A percentile compares a stretch with the other conserved stretches of the same genome.
Evolutionary conservation across 768 basidiomycete species (phyloP).

Genomic region (Cyclocybe cylindracea): DNA sequence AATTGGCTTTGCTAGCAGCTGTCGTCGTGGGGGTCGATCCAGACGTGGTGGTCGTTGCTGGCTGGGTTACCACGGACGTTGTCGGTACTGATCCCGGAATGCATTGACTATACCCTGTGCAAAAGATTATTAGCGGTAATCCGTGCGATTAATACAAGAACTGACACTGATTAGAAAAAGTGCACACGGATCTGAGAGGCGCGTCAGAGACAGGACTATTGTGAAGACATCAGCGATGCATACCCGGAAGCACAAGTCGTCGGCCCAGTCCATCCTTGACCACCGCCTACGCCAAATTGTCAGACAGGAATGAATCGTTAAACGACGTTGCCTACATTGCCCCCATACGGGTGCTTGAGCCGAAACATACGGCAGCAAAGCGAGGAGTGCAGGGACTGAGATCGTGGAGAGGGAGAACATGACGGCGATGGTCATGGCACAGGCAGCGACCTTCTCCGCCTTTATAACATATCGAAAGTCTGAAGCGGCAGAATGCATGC

Average conservation of each 20-base stretch:
- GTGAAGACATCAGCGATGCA: background rate
- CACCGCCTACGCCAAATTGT: background rate
- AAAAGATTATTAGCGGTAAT: too few species aligned
- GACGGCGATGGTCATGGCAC: too few species aligned
- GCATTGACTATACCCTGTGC: background rate
- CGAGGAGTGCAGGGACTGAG: background rate
- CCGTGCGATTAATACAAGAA: too few species aligned
- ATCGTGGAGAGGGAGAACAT: slow-evolving; percentile 10
- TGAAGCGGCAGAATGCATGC: too few species aligned
- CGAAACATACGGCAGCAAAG: background rate
- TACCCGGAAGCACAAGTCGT: slow-evolving; percentile 1
- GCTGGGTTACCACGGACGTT: background rate
- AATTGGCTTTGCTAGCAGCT: slow-evolving; percentile 10
- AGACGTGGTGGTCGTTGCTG: background rate
- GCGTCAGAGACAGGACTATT: background rate
- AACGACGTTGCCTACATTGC: background rate
- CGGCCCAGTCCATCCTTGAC: background rate
- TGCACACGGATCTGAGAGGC: background rate
- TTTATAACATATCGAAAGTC: too few species aligned
- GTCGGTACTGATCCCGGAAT: background rate
- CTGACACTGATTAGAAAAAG: background rate
- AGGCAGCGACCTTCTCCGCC: too few species aligned
- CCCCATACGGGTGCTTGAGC: slow-evolving; percentile 2
- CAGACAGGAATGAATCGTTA: background rate
- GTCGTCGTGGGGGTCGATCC: background rate